phyloP scores from a whole-genome alignment of 345 rosid genomes.

The Toxicodendron radicans region DNA sequence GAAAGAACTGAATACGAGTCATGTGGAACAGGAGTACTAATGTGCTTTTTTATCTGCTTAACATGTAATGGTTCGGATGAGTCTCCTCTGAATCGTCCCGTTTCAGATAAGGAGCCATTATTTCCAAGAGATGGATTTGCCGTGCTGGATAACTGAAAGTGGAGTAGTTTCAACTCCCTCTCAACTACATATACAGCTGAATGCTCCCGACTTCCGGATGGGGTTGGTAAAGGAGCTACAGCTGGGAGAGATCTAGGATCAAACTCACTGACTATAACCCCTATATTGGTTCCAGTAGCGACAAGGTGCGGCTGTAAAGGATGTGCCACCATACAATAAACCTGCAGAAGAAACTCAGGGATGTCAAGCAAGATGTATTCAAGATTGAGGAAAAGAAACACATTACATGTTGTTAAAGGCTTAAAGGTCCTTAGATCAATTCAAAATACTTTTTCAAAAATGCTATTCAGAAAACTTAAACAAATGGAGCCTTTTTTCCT shows the following conservation, averaged over 20 bases:
- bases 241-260: slow-evolving; percentile 94
- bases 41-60: slow-evolving; percentile 86
- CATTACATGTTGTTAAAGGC: background rate
- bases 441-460: too few species aligned
- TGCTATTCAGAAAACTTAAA: too few species aligned
- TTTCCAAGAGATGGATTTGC: slow-evolving; percentile 87
- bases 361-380: slow-evolving; percentile 24
- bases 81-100: slow-evolving; percentile 83
- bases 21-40: slow-evolving; percentile 93
- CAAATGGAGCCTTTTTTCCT: too few species aligned
- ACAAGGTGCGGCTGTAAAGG: slow-evolving; percentile 97
- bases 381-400: slow-evolving; percentile 5
- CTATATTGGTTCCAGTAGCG: slow-evolving; percentile 92
- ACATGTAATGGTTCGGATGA: slow-evolving; percentile 67
- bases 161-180: slow-evolving; percentile 82
- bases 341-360: slow-evolving; percentile 51
- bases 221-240: slow-evolving; percentile 80
- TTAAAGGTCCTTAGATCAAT: background rate
- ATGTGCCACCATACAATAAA: slow-evolving; percentile 98
- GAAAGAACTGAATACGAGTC: slow-evolving; percentile 97
- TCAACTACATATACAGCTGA: slow-evolving; percentile 85
- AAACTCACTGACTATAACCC: slow-evolving; percentile 93
- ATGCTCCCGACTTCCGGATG: slow-evolving; percentile 87
- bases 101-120: slow-evolving; percentile 81
- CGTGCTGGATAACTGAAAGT: slow-evolving; percentile 79